Evolutionary conservation across 768 basidiomycete genomes (phyloP).

Genomic region (Galerina marginata): DNA sequence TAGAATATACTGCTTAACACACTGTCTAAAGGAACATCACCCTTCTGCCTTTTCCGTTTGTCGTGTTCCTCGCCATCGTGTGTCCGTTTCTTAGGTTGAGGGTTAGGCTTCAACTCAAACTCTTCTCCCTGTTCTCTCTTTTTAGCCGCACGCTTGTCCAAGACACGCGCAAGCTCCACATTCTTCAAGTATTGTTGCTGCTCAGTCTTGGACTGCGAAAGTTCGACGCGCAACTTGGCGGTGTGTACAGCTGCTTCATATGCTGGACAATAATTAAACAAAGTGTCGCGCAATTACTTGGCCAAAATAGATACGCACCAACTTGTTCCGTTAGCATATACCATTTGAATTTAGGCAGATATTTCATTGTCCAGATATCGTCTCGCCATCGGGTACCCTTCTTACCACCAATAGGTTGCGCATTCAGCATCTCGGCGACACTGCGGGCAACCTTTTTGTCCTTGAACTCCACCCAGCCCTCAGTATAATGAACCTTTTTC

Average conservation of each 20-base stretch:
- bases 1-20: constrained; percentile 62
- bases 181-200: constrained; percentile 93
- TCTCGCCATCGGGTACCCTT: constrained; percentile 91
- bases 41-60: constrained; percentile 36
- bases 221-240: constrained; percentile 89
- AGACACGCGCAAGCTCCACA: constrained; percentile 88
- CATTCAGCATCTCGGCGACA: constrained; percentile 95
- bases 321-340: constrained; percentile 98
- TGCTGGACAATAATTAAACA: constrained; percentile 50
- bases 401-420: constrained; percentile 93
- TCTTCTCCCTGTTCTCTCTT: constrained; percentile 64
- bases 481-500: constrained; percentile 87
- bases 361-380: constrained; percentile 99
- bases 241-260: constrained; percentile 91
- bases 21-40: constrained; percentile 34
- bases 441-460: constrained; percentile 91
- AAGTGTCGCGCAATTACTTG: neutral
- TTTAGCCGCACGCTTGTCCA: constrained; percentile 80
- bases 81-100: constrained; percentile 36
- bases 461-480: constrained; percentile 98
- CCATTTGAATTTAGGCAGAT: constrained; percentile 98
- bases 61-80: constrained; percentile 27
- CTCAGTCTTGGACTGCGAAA: constrained; percentile 86
- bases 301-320: constrained; percentile 59
- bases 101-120: constrained; percentile 44